Conservation (phyloP, 768 basidiomycete species). For the Boletales sp. region DNA sequence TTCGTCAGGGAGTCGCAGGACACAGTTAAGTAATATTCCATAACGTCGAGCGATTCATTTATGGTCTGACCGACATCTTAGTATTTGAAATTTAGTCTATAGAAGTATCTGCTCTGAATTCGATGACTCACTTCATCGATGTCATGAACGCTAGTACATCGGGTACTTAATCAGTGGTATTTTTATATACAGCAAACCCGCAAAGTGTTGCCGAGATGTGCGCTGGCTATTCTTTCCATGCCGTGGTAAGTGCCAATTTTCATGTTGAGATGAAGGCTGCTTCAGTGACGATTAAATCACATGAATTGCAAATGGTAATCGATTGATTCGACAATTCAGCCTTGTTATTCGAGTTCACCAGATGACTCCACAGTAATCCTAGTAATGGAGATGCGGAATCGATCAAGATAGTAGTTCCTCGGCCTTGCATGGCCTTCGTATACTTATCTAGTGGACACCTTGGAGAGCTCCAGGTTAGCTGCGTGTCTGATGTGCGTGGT, state of each 20-base stretch:
- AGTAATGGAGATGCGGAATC: not conserved
- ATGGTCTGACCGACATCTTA: too few species aligned
- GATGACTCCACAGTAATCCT: not conserved
- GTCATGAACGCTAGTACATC: not conserved
- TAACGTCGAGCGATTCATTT: too few species aligned
- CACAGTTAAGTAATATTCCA: too few species aligned
- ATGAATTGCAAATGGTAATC: not conserved
- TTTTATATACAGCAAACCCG: too few species aligned
- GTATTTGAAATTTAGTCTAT: too few species aligned
- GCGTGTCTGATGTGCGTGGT: not conserved
- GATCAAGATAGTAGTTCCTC: not conserved
- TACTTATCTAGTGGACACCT: not conserved
- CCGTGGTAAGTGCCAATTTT: not conserved
- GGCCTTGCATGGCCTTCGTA: not conserved
- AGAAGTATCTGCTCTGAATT: too few species aligned
- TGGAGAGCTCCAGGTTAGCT: not conserved
- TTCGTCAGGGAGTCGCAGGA: too few species aligned
- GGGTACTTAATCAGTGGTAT: not conserved
- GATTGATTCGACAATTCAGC: too few species aligned
- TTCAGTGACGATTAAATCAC: not conserved
- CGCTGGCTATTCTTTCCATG: not conserved
- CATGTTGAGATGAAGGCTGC: not conserved
- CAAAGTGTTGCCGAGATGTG: not conserved
- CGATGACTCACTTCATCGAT: too few species aligned
- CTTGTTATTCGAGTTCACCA: not conserved